These are phyloP conservation scores for Penicillium italicum DNA, from an alignment of 2,329 filamentous ascomycete genomes.

Conservation along the genomic window DNA sequence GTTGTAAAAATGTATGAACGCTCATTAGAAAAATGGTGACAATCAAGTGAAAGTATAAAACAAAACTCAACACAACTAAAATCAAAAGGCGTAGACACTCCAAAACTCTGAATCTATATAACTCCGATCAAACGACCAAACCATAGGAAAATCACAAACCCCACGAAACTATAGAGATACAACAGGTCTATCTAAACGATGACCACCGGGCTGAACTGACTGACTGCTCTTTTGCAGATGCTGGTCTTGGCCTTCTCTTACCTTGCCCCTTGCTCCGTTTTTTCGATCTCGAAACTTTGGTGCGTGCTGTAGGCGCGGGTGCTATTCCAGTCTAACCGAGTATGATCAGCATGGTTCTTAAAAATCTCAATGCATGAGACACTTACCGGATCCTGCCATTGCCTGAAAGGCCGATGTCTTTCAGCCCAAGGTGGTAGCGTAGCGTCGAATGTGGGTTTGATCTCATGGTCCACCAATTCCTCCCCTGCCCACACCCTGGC, in stretches of 20 bases:
- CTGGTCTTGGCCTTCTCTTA: neutral
- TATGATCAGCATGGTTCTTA: neutral
- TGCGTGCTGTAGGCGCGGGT: neutral
- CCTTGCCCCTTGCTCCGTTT: neutral
- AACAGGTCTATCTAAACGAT: neutral
- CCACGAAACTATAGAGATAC: neutral
- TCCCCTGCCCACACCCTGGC: conserved; percentile 5
- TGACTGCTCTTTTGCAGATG: neutral
- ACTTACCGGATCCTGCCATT: conserved; percentile 3
- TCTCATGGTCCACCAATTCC: neutral
- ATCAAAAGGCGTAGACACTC: neutral
- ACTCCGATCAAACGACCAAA: neutral
- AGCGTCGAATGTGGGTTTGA: neutral
- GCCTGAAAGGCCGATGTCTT: conserved; percentile 1
- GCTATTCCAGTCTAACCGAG: neutral
- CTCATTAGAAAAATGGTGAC: neutral
- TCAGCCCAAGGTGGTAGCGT: neutral
- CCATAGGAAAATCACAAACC: neutral
- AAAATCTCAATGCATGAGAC: neutral
- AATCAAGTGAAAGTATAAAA: neutral
- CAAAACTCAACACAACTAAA: neutral
- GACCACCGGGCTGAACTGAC: neutral
- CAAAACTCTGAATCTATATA: neutral
- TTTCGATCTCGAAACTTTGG: neutral
- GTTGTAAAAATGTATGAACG: neutral